A percentile compares a stretch with the other conserved stretches of the same genome.
These are phyloP conservation scores for Lyophyllum atratum DNA, from an alignment of 768 basidiomycete genomes.

Conservation along the genomic window DNA sequence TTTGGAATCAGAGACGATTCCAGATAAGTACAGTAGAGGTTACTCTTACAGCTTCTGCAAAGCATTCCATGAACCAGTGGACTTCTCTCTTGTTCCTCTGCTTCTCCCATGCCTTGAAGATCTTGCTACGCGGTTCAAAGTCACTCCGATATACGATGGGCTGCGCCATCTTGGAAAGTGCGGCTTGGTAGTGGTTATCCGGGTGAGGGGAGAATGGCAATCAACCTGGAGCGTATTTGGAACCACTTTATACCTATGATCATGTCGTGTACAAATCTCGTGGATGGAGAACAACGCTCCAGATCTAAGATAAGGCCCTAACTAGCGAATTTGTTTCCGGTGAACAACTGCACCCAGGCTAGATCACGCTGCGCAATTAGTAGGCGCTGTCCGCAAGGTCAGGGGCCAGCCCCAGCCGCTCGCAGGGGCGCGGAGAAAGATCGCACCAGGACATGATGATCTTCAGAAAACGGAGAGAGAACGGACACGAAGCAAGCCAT, in stretches of 20 bases:
- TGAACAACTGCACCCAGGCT: conserved; percentile 7
- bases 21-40: neutral
- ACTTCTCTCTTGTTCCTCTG: conserved; percentile 39
- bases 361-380: neutral
- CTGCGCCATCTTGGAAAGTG: conserved; percentile 2
- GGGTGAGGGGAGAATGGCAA: neutral
- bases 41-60: conserved; percentile 58
- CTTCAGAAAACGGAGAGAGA: neutral
- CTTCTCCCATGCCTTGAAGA: conserved; percentile 53
- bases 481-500: neutral
- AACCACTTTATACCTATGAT: neutral
- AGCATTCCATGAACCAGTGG: conserved; percentile 58
- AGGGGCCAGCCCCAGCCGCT: neutral
- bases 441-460: neutral
- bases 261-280: neutral
- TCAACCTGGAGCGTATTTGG: neutral
- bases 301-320: neutral
- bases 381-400: neutral
- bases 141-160: conserved; percentile 44
- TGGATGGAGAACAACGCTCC: neutral
- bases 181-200: neutral
- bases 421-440: neutral
- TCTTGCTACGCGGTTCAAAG: conserved; percentile 35
- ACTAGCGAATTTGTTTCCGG: neutral
- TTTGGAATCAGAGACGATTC: conserved; percentile 5